A percentile compares a stretch with the other conserved stretches of the same genome.
These are phyloP conservation scores for Cenococcum geophilum DNA, from an alignment of 495 filamentous ascomycete genomes.

Conservation along the genomic window DNA sequence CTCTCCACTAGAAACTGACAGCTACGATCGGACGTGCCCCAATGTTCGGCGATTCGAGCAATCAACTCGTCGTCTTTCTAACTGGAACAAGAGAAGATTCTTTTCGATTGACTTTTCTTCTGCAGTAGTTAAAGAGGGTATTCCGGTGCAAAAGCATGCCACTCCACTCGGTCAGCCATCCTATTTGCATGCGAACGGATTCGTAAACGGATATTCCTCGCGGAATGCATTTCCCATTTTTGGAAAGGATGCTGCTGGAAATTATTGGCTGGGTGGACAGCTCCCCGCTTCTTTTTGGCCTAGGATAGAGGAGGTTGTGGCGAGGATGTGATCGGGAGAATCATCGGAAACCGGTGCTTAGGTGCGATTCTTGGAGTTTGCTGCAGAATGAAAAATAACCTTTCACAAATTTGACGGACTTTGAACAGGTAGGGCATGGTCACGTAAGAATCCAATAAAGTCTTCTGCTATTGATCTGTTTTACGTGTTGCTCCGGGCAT, in stretches of 20 bases:
- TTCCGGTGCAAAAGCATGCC: background rate
- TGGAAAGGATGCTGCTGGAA: constrained; percentile 8
- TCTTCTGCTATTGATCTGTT: too few relatives aligned
- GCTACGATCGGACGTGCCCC: too few relatives aligned
- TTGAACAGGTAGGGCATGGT: too few relatives aligned
- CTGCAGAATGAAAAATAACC: too few relatives aligned
- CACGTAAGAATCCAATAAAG: too few relatives aligned
- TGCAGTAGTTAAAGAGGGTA: background rate
- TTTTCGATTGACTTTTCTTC: constrained; percentile 11
- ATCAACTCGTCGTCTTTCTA: background rate
- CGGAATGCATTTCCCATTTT: constrained; percentile 12
- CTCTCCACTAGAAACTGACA: background rate
- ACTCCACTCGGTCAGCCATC: constrained; percentile 8
- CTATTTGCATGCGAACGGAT: constrained; percentile 6
- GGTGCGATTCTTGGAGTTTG: too few relatives aligned
- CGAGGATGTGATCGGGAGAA: background rate
- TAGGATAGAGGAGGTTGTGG: background rate
- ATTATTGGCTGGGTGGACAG: constrained; percentile 12
- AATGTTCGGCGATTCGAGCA: background rate
- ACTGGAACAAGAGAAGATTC: constrained; percentile 8
- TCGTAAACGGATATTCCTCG: background rate
- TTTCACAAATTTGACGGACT: too few relatives aligned
- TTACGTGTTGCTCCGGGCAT: too few relatives aligned
- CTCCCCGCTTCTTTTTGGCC: background rate
- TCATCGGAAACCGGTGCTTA: too few relatives aligned